A percentile compares a stretch with the other conserved stretches of the same genome.
These are phyloP conservation scores for Oryza australiensis DNA, from an alignment of 176 grass and related monocot species.

Conservation along the genomic window DNA sequence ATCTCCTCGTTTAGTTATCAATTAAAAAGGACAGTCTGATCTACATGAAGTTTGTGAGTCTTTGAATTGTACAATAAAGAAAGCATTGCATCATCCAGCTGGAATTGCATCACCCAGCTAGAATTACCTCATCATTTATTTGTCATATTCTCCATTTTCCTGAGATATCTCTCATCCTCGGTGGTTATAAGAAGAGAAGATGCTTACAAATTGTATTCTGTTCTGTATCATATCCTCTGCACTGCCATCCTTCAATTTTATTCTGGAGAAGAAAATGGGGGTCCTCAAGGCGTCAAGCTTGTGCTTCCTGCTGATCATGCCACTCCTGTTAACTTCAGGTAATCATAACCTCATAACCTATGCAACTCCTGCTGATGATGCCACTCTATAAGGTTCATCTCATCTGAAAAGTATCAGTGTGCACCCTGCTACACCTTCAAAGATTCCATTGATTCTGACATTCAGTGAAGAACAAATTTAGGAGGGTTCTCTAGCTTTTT, in stretches of 20 bases:
- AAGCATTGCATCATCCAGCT: background rate
- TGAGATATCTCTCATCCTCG: background rate
- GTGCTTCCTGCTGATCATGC: slow-evolving; percentile 31
- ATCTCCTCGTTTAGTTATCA: no score
- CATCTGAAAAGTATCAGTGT: background rate
- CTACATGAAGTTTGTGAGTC: background rate
- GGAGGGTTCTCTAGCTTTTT: background rate
- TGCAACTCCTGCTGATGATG: background rate
- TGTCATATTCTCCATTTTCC: background rate
- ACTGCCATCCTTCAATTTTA: background rate
- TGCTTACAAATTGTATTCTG: background rate
- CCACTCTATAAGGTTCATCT: background rate
- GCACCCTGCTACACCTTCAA: background rate
- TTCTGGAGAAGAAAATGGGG: background rate
- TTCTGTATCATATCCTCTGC: background rate
- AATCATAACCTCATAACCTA: background rate
- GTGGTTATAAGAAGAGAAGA: slow-evolving; percentile 10
- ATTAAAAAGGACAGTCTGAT: background rate
- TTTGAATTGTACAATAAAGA: background rate
- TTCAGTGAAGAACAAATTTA: background rate
- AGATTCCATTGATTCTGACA: background rate
- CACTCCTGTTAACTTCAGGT: background rate
- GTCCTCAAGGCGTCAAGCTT: background rate
- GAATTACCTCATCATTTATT: background rate
- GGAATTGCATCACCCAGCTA: background rate